Evolutionary conservation across 176 grass and related monocot genomes (phyloP).

Genomic region (Triticum urartu): DNA sequence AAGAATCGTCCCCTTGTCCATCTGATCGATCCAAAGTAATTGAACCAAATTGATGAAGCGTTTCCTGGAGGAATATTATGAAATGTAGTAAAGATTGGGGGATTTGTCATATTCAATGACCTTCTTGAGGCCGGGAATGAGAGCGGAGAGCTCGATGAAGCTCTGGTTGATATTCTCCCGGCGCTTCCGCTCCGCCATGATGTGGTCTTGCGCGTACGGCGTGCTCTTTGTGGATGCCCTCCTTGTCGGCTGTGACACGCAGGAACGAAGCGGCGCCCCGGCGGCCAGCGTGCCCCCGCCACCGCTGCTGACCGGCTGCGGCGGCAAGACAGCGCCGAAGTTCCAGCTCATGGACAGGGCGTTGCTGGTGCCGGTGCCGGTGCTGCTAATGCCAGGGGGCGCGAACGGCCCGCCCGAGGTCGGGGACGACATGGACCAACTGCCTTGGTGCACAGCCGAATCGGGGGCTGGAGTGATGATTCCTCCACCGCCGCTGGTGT

Average conservation of each 20-base stretch:
- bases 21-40: constrained; percentile 1
- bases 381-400: too few relatives aligned
- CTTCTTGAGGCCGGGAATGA: constrained; percentile 68
- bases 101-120: neutral
- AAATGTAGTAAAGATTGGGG: neutral
- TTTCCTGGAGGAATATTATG: neutral
- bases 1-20: constrained; percentile 67
- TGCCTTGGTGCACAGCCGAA: too few relatives aligned
- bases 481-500: too few relatives aligned
- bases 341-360: too few relatives aligned
- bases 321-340: too few relatives aligned
- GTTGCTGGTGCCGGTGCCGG: too few relatives aligned
- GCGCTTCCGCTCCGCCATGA: constrained; percentile 58
- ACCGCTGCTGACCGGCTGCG: neutral
- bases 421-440: too few relatives aligned
- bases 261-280: neutral
- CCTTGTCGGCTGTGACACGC: constrained; percentile 7
- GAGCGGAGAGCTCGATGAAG: constrained; percentile 62
- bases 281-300: neutral
- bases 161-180: constrained; percentile 71
- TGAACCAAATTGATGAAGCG: neutral
- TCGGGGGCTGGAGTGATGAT: too few relatives aligned
- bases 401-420: too few relatives aligned
- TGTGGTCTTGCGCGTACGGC: constrained; percentile 43
- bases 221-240: neutral